Base-by-base conservation (phyloP, 495 filamentous ascomycete species). In the Penicillium angulare region DNA sequence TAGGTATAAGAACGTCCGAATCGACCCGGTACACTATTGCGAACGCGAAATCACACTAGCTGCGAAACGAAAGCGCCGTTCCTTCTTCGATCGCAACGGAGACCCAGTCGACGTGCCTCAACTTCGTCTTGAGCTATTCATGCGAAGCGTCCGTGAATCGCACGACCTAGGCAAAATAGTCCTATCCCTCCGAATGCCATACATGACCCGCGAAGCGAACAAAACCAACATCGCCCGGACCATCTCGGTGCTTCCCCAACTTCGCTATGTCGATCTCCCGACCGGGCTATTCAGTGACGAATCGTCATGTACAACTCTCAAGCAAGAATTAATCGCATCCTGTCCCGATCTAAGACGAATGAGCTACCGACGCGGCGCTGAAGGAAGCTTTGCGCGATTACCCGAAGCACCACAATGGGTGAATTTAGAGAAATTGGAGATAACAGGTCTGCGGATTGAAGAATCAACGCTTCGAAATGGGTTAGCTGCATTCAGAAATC, bases 21-120 rank as follows among this genome's bases (percentile, higher is more conserved):
- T 98, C 57, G 93, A 98, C 54, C 79, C 86, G 10, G 92, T 98
- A 22, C 93, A 98, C 65, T 97, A 95, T 69, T 97, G 93, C 73
- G 83, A 88, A 43, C 83, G 86, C 52, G 93, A 97, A 67, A 82
- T 86, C 43, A 73, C 87, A 52, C 79, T 96, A 13, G 79, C 86
- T 41, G 86, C 88, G 56, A 84, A 79, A 62, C 86, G 92, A 43
- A 89, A 87, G 51, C 83, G 86, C 18, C 81, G 84, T 48, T 87
- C 87, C 10, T 82, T 84, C 63, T 83, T 92, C 52, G 77, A 86
- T 58, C 84, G 85, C 56, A 88, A 91, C 54, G 86, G 79, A 54
- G 83, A 88, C 47, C 83, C 86, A 7, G 83, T 89, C 56, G 90
- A 96, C 69, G 82, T 88, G 16, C 80, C 91, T 4, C 79, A 85